A percentile compares a stretch with the other conserved stretches of the same genome.
Conservation (phyloP, 768 basidiomycete species). For the Lepiota venenata region DNA sequence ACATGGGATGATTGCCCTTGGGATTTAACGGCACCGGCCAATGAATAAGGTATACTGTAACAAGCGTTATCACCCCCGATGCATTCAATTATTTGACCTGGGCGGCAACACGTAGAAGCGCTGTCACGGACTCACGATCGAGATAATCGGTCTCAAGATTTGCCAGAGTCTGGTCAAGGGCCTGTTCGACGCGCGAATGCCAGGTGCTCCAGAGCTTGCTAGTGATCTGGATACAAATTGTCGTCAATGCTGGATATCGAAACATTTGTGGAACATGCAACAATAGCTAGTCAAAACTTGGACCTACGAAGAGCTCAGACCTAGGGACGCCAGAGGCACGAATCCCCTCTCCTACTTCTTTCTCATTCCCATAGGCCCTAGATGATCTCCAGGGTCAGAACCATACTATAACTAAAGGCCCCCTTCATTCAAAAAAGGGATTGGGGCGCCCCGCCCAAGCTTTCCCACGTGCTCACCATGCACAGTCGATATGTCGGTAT, state of each 20-base stretch:
- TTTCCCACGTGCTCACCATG: slow-evolving; percentile 31
- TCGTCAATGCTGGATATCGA: background rate
- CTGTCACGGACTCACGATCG: slow-evolving; percentile 48
- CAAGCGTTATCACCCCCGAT: slow-evolving; percentile 11
- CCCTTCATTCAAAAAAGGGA: background rate
- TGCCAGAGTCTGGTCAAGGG: slow-evolving; percentile 70
- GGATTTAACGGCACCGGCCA: slow-evolving; percentile 81
- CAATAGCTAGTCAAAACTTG: no score
- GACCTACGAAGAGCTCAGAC: slow-evolving; percentile 51
- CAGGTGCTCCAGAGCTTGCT: slow-evolving; percentile 70
- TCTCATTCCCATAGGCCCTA: slow-evolving; percentile 73
- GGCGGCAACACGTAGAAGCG: slow-evolving; percentile 8
- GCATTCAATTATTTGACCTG: slow-evolving; percentile 12
- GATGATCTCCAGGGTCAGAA: slow-evolving; percentile 19
- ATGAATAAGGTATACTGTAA: slow-evolving; percentile 63
- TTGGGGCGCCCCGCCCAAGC: background rate
- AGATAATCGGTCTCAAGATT: slow-evolving; percentile 85
- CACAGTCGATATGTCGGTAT: slow-evolving; percentile 77
- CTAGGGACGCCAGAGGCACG: slow-evolving; percentile 73
- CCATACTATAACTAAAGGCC: background rate
- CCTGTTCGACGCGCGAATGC: slow-evolving; percentile 69
- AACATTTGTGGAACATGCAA: background rate
- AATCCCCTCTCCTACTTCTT: slow-evolving; percentile 81
- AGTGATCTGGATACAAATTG: slow-evolving; percentile 46
- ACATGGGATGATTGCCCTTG: slow-evolving; percentile 56